Evolutionary conservation across 2,329 filamentous ascomycete genomes (phyloP).

Genomic region (Neurospora crassa): DNA sequence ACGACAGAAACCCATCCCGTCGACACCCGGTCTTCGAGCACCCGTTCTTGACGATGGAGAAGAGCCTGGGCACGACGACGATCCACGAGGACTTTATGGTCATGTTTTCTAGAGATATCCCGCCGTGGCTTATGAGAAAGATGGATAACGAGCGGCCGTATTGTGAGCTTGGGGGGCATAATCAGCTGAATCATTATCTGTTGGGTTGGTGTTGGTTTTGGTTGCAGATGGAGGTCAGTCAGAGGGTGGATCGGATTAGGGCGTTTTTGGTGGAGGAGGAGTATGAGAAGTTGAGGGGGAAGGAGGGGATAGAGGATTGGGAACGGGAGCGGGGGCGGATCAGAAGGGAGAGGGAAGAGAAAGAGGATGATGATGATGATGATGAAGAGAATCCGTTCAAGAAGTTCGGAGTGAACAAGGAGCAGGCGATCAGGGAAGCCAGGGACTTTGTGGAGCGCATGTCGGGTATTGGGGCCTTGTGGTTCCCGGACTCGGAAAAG

Average conservation of each 20-base stretch:
- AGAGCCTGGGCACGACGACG: background rate
- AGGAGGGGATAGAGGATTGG: background rate
- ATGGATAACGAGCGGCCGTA: background rate
- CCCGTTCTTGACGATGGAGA: background rate
- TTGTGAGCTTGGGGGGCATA: background rate
- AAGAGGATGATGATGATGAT: slow-evolving; percentile 28
- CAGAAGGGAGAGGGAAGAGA: slow-evolving; percentile 31
- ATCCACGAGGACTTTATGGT: background rate
- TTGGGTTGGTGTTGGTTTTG: background rate
- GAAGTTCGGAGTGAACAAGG: slow-evolving; percentile 5
- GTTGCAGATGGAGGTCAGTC: background rate
- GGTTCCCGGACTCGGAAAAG: slow-evolving; percentile 22
- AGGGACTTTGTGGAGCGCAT: slow-evolving; percentile 23
- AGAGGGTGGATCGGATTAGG: background rate
- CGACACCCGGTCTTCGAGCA: background rate
- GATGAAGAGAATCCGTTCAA: slow-evolving; percentile 13
- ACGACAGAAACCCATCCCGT: background rate
- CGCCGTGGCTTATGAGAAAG: background rate
- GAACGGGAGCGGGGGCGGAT: slow-evolving; percentile 34
- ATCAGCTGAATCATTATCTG: background rate
- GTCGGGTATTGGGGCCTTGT: slow-evolving; percentile 27
- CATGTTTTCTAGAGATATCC: background rate
- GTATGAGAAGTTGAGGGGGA: background rate
- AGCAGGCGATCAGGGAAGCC: slow-evolving; percentile 25
- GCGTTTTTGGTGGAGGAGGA: slow-evolving; percentile 7